Percentiles rank a stretch among this genome's conserved stretches.
phyloP scores from a whole-genome alignment of 306 rosid genomes.

The Lathyrus tuberosus region DNA sequence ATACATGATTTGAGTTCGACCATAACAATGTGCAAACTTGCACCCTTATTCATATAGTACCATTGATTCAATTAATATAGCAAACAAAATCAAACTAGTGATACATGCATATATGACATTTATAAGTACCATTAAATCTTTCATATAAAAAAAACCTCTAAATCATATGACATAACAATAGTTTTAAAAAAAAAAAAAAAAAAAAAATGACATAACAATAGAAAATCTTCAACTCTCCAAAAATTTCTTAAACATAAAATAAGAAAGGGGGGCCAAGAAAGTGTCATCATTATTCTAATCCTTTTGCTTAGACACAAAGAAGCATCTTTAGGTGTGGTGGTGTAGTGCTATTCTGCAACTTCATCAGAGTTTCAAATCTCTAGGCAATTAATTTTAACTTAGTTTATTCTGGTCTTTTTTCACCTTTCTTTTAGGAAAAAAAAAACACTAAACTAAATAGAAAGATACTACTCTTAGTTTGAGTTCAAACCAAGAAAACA shows the following conservation, averaged over 20 bases:
- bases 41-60: too few species aligned
- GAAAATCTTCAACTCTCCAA: too few species aligned
- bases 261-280: constrained; percentile 9
- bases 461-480: constrained; percentile 42
- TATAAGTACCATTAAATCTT: background rate
- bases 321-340: constrained; percentile 52
- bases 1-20: too few species aligned
- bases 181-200: too few species aligned
- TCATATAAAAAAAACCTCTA: background rate
- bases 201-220: too few species aligned
- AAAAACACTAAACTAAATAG: background rate
- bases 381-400: constrained; percentile 45
- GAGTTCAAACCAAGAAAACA: constrained; percentile 59
- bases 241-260: background rate
- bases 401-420: constrained; percentile 37
- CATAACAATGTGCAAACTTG: too few species aligned
- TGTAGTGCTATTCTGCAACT: constrained; percentile 41
- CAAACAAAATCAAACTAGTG: background rate
- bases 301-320: constrained; percentile 47
- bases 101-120: background rate
- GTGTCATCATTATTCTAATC: constrained; percentile 43
- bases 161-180: background rate
- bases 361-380: constrained; percentile 49
- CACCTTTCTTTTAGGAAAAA: constrained; percentile 24
- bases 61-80: background rate